A percentile compares a stretch with the other conserved stretches of the same genome.
These are phyloP conservation scores for Trametes meyenii DNA, from an alignment of 768 basidiomycete species.

Conservation along the genomic window DNA sequence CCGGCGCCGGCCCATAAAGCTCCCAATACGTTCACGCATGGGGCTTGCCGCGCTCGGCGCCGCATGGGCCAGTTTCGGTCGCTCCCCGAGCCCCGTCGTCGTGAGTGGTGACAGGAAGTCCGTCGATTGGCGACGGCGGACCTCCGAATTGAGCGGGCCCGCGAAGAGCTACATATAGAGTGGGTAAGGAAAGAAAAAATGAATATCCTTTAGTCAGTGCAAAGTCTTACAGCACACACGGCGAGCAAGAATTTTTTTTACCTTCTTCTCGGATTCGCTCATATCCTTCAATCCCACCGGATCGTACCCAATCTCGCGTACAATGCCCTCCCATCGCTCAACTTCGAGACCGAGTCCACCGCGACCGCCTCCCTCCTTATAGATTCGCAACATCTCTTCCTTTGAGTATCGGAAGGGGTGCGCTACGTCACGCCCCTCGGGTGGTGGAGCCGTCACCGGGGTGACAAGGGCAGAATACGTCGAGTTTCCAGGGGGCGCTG, in stretches of 20 bases:
- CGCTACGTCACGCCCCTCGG: slow-evolving; percentile 61
- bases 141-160: slow-evolving; percentile 82
- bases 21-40: slow-evolving; percentile 68
- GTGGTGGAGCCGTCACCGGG: slow-evolving; percentile 48
- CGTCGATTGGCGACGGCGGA: slow-evolving; percentile 81
- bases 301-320: slow-evolving; percentile 71
- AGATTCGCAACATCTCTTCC: slow-evolving; percentile 83
- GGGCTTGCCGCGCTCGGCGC: slow-evolving; percentile 53
- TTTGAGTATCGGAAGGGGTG: slow-evolving; percentile 88
- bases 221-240: neutral
- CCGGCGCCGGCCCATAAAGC: slow-evolving; percentile 59
- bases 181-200: neutral
- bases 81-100: slow-evolving; percentile 51
- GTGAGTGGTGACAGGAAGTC: slow-evolving; percentile 69
- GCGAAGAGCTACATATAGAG: slow-evolving; percentile 65
- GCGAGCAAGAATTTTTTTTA: slow-evolving; percentile 35
- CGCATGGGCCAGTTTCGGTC: slow-evolving; percentile 58
- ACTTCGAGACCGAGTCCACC: slow-evolving; percentile 82
- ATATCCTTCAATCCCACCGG: slow-evolving; percentile 80
- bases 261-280: slow-evolving; percentile 87
- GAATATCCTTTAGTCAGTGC: slow-evolving; percentile 1
- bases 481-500: slow-evolving; percentile 52
- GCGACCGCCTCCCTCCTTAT: slow-evolving; percentile 75
- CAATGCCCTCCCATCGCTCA: slow-evolving; percentile 88
- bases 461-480: slow-evolving; percentile 76